Percentiles rank a stretch among this genome's conserved stretches.
These are phyloP conservation scores for Aspergillus cristatus DNA, from an alignment of 495 filamentous ascomycete species.

Conservation along the genomic window DNA sequence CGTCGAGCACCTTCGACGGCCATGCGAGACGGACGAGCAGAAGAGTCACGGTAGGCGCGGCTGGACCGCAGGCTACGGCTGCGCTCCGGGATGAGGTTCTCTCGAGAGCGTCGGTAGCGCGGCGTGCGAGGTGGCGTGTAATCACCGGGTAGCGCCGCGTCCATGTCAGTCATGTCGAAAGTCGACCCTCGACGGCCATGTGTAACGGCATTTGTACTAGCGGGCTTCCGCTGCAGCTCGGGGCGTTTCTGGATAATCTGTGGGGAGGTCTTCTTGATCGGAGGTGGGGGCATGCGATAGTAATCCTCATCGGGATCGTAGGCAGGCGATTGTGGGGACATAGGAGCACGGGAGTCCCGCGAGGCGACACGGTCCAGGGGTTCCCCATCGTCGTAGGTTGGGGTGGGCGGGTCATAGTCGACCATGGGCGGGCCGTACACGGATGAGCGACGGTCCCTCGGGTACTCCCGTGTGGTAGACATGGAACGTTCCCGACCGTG, in stretches of 20 bases:
- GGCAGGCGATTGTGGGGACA: conserved; percentile 12
- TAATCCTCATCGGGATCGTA: conserved; percentile 33
- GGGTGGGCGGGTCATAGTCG: conserved; percentile 18
- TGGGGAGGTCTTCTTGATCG: conserved; percentile 20
- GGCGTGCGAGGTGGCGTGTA: neutral
- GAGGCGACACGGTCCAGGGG: conserved; percentile 15
- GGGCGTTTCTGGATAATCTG: conserved; percentile 31
- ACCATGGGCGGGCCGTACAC: conserved; percentile 19
- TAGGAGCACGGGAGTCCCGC: conserved; percentile 19
- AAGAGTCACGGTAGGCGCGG: conserved; percentile 23
- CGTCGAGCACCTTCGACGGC: conserved; percentile 28
- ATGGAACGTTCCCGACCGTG: conserved; percentile 23
- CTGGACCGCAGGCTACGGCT: conserved; percentile 23
- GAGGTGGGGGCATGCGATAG: conserved; percentile 36
- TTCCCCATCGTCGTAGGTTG: conserved; percentile 21
- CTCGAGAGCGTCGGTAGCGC: conserved; percentile 17
- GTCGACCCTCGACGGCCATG: conserved; percentile 25
- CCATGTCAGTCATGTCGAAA: conserved; percentile 27
- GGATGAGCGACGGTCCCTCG: conserved; percentile 23
- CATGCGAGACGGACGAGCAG: conserved; percentile 18
- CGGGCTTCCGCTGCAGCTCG: conserved; percentile 20
- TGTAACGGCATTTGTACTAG: conserved; percentile 15
- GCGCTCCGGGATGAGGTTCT: conserved; percentile 24
- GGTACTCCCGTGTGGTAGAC: conserved; percentile 24
- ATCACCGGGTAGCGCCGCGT: conserved; percentile 23